Evolutionary conservation across 1,139 yeast species (phyloP), one percentile per base, ranked within the genome.

Genomic region (Yamadazyma atlantica): DNA sequence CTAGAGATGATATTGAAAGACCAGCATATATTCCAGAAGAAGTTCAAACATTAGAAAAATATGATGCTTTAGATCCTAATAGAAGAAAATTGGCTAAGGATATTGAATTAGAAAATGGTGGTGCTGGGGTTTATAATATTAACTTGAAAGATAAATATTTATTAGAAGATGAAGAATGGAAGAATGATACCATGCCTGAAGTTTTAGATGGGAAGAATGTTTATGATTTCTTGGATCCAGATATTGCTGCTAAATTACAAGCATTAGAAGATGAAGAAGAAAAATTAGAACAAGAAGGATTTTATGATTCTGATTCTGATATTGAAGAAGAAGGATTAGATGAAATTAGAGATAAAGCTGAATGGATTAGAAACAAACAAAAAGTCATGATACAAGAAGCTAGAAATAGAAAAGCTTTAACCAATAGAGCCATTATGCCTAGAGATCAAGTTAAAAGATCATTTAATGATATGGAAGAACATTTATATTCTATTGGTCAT

Each of bases 251-350:
- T 50, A 92, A 92, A 67, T 76, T 92, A 60, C 88, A 87, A 65
- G 96, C 96, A 13, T 75, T 92, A 50, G 99, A 92, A 68, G 97
- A 86, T 47, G 99, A 92, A 66, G 99, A 92, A 71, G 97, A 90
- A 64, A 79, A 82, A 59, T 79, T 92, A 53, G 96, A 90, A 64
- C 69, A 77, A 39, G 96, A 90, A 69, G 99, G 99, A 22, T 94
- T 94, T 72, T 92, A 92, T 64, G 94, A 89, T 53, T 84, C 95
- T 32, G 96, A 89, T 57, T 82, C 83, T 35, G 94, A 84, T 38
- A 75, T 79, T 47, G 68, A 62, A 37, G 86, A 80, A 43, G 69
- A 63, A 34, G 95, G 85, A 49, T 69, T 76, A 29, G 79, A 72
- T 33, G 96, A 87, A 38, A 74, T 92, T 43, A 78, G 74, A 52